phyloP scores from a whole-genome alignment of 1,284 basidiomycete genomes.

The Pisolithus thermaeus region DNA sequence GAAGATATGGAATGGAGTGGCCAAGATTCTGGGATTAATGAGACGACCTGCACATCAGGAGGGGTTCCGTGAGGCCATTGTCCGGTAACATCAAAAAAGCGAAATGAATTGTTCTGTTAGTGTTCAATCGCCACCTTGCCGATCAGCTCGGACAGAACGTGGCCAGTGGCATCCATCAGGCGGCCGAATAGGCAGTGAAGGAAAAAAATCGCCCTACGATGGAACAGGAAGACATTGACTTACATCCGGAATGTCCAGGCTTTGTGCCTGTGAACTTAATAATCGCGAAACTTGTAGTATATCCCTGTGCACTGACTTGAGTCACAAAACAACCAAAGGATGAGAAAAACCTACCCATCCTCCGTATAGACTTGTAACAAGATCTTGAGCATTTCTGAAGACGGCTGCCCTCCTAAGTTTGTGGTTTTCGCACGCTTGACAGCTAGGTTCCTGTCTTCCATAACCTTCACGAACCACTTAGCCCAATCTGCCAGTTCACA shows the following conservation, averaged over 20 bases:
- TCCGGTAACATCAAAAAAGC: background rate
- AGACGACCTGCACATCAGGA: slow-evolving; percentile 51
- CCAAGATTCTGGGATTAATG: slow-evolving; percentile 71
- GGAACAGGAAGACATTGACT: slow-evolving; percentile 18
- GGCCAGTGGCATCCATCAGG: background rate
- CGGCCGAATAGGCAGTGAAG: no score
- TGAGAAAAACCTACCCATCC: slow-evolving; percentile 46
- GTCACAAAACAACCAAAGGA: slow-evolving; percentile 2
- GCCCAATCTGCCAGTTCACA: slow-evolving; percentile 28
- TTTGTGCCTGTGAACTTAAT: slow-evolving; percentile 74
- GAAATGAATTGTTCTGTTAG: slow-evolving; percentile 3
- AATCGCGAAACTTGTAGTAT: slow-evolving; percentile 57
- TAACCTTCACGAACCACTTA: slow-evolving; percentile 21
- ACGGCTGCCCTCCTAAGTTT: slow-evolving; percentile 7
- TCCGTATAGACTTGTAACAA: slow-evolving; percentile 79
- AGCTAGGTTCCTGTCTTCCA: background rate
- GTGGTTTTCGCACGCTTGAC: background rate
- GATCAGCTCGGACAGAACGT: background rate
- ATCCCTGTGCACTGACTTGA: slow-evolving; percentile 32
- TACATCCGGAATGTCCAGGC: slow-evolving; percentile 74
- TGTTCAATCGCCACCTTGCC: background rate
- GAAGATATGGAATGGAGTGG: slow-evolving; percentile 65
- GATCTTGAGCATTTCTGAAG: slow-evolving; percentile 50
- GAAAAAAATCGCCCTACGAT: no score
- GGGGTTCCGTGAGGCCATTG: slow-evolving; percentile 2